Evolutionary conservation across 352 stramenopile genomes (phyloP).

Genomic region (Peronospora tabacina): DNA sequence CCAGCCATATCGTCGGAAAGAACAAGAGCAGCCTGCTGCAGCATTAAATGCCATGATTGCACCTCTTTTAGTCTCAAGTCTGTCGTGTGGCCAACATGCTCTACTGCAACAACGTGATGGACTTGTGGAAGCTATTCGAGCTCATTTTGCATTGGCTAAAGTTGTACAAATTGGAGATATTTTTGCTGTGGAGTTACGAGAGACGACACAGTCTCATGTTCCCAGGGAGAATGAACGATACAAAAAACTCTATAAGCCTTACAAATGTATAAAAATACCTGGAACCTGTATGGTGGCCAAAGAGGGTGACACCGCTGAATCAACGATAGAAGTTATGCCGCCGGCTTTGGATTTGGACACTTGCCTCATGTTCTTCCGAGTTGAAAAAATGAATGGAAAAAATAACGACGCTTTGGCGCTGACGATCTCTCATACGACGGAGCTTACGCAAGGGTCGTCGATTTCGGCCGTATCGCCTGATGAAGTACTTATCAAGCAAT

Average conservation of each 20-base stretch:
- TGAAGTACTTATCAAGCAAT: conserved; percentile 48
- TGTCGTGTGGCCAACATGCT: conserved; percentile 49
- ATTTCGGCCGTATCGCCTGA: conserved; percentile 44
- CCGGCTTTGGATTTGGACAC: conserved; percentile 51
- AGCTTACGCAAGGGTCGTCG: conserved; percentile 58
- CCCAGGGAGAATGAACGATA: conserved; percentile 18
- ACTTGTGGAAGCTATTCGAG: conserved; percentile 48
- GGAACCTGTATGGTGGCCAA: conserved; percentile 22
- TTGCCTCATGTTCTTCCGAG: conserved; percentile 67
- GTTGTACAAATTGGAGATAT: conserved; percentile 63
- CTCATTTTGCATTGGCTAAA: conserved; percentile 46
- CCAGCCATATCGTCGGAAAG: conserved; percentile 37
- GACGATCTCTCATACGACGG: conserved; percentile 50
- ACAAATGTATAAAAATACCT: conserved; percentile 41
- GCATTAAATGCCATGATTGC: conserved; percentile 58
- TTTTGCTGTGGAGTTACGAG: conserved; percentile 51
- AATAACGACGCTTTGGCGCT: conserved; percentile 30
- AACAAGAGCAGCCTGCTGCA: conserved; percentile 41
- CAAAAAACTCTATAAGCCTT: conserved; percentile 26
- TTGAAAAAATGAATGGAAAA: conserved; percentile 42
- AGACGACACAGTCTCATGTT: conserved; percentile 31
- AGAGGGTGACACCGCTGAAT: conserved; percentile 6
- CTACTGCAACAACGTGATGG: conserved; percentile 50
- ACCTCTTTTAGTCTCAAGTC: conserved; percentile 51
- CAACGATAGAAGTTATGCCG: conserved; percentile 29